phyloP scores from a whole-genome alignment of 1,139 yeast genomes.

The Candida sanyaensis region DNA sequence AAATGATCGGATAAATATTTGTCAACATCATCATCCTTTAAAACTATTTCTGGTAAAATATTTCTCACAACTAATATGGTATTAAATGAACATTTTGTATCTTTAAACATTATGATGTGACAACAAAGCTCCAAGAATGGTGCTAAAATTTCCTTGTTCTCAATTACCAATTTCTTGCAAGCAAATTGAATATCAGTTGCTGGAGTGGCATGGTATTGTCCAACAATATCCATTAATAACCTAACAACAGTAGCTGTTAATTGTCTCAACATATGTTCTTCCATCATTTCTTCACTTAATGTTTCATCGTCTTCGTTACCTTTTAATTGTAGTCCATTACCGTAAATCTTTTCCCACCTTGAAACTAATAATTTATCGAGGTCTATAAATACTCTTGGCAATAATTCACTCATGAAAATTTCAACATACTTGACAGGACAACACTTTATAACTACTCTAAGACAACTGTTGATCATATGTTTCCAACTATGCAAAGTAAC shows the following conservation, averaged over 20 bases:
- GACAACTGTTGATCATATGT: conserved; percentile 87
- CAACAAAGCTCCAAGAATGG: conserved; percentile 77
- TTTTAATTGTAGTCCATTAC: conserved; percentile 67
- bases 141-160: conserved; percentile 67
- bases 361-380: conserved; percentile 68
- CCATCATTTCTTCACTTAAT: conserved; percentile 97
- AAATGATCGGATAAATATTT: conserved; percentile 65
- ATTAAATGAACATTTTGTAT: conserved; percentile 90
- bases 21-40: conserved; percentile 77
- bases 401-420: conserved; percentile 70
- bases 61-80: conserved; percentile 80
- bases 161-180: conserved; percentile 64
- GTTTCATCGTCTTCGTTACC: conserved; percentile 79
- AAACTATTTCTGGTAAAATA: conserved; percentile 63
- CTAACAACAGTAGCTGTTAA: conserved; percentile 93
- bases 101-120: conserved; percentile 79
- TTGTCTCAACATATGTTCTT: conserved; percentile 90
- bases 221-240: conserved; percentile 82
- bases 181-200: conserved; percentile 62
- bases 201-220: conserved; percentile 58
- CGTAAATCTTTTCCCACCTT: conserved; percentile 76
- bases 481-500: conserved; percentile 96
- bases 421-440: conserved; percentile 77
- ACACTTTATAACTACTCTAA: conserved; percentile 82
- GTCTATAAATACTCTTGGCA: conserved; percentile 74